Evolutionary conservation across 345 rosid species (phyloP).

Genomic region (Combretum micranthum): DNA sequence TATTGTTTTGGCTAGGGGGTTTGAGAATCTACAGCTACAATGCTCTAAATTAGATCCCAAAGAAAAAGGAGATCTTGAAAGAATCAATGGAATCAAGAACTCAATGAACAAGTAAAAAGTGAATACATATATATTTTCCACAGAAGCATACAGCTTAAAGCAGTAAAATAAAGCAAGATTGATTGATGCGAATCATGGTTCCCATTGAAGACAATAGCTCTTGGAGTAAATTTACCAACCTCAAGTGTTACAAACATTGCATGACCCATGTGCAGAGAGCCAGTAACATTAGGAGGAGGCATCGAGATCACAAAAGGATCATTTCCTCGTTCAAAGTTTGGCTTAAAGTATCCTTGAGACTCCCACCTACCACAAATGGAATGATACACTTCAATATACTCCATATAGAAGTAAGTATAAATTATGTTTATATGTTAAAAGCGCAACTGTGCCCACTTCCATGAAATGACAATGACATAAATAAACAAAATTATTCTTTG

Average conservation of each 20-base stretch:
- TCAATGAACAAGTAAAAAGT: no score
- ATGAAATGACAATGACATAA: no score
- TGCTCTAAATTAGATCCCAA: no score
- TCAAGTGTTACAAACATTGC: slow-evolving; percentile 98
- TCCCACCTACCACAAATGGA: slow-evolving; percentile 66
- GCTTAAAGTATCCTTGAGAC: slow-evolving; percentile 90
- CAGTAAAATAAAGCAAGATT: background rate
- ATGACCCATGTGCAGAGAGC: slow-evolving; percentile 97
- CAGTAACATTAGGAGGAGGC: slow-evolving; percentile 99
- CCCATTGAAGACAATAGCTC: background rate
- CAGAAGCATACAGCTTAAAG: no score
- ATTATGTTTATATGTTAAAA: no score
- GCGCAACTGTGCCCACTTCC: no score
- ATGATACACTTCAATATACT: background rate
- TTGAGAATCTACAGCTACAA: no score
- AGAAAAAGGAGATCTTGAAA: no score
- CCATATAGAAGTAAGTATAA: background rate
- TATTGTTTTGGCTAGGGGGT: no score
- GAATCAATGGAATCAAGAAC: no score
- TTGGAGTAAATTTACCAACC: slow-evolving; percentile 31
- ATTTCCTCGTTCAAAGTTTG: slow-evolving; percentile 51
- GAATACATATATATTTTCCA: no score
- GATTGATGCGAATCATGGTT: background rate
- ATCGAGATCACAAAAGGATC: slow-evolving; percentile 87
- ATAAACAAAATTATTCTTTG: no score